Evolutionary conservation across 169 alveolate genomes (phyloP).

Genomic region (Plasmodium cynomolgi): DNA sequence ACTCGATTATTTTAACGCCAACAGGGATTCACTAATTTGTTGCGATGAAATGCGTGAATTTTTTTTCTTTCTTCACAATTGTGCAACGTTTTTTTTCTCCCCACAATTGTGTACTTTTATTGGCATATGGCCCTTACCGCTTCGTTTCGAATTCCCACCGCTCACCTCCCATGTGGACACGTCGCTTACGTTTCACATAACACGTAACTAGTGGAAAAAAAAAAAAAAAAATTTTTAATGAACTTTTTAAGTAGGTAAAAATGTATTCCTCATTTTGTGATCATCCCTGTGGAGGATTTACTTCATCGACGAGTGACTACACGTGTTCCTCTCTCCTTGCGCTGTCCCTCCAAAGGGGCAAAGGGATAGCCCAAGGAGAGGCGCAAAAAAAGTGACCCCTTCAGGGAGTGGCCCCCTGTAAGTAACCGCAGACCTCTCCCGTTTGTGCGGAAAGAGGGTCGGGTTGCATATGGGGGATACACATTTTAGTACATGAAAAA

Average conservation of each 20-base stretch:
- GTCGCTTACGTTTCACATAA: slow-evolving; percentile 6
- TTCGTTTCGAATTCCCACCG: background rate
- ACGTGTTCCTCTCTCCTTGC: background rate
- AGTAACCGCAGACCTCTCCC: background rate
- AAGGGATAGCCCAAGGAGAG: background rate
- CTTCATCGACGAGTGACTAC: background rate
- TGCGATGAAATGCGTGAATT: background rate
- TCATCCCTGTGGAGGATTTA: background rate
- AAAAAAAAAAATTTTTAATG: background rate
- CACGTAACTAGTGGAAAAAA: background rate
- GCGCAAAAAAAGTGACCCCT: background rate
- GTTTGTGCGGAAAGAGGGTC: background rate
- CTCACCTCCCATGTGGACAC: background rate
- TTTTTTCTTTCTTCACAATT: background rate
- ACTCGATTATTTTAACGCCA: background rate
- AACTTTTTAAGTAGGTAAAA: slow-evolving; percentile 18
- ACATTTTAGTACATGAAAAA: background rate
- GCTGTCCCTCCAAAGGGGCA: no score
- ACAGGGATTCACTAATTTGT: background rate
- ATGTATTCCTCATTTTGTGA: background rate
- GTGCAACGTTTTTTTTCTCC: background rate
- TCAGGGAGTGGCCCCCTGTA: background rate
- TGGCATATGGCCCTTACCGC: background rate
- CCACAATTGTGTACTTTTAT: background rate
- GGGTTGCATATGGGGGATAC: background rate